Base-by-base conservation (phyloP, 1,284 basidiomycete species). In the Neonothopanus nambi region DNA sequence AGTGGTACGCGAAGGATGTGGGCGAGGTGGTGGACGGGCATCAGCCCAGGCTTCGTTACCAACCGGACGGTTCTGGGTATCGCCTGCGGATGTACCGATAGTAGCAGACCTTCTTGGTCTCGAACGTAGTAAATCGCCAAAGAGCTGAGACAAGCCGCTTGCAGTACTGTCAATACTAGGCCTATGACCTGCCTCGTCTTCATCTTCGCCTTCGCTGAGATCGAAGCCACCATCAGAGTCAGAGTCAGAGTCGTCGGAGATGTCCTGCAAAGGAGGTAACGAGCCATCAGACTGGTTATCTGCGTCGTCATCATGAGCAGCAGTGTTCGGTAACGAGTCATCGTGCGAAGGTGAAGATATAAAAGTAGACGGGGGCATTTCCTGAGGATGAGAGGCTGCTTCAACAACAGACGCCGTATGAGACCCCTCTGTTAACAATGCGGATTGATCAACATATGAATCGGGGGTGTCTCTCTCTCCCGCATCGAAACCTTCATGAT, bases 211-310 rank as follows among this genome's bases (percentile, higher is more conserved):
- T 28, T 51, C 52, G 24, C 57, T 46, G 42, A 23, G 13, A 33
- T 58, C 59, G n/a, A 63, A 54, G 21, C 61, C 62, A 20, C 61
- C 63, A 21, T 3, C 30, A 33, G 60, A 58, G 18, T 65, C 63
- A 40, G 59, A 62, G 35, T 67, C 67, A 12, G 66, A 61, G 33
- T 68, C 66, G 1, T 48, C 52, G 8, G 66, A 65, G 13, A 65
- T 48, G 54, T 64, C 59, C 53, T 64, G 57, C 5, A 71, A 61
- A 8, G 67, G 59, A 18, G 73, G 73, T 52, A 71, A 64, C 18
- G 57, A 57, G 12, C 65, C 63, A 33, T 65, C 61, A 8, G 60
- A 62, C 5, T 23, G 41, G 21, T 21, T 58, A 50, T 18, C 52
- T 47, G 52, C 54, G 3, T 57, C 57, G 30, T 55, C 46, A 21